These are phyloP conservation scores for Anthracocystis setariae DNA, from an alignment of 1,284 basidiomycete genomes.

Conservation along the genomic window DNA sequence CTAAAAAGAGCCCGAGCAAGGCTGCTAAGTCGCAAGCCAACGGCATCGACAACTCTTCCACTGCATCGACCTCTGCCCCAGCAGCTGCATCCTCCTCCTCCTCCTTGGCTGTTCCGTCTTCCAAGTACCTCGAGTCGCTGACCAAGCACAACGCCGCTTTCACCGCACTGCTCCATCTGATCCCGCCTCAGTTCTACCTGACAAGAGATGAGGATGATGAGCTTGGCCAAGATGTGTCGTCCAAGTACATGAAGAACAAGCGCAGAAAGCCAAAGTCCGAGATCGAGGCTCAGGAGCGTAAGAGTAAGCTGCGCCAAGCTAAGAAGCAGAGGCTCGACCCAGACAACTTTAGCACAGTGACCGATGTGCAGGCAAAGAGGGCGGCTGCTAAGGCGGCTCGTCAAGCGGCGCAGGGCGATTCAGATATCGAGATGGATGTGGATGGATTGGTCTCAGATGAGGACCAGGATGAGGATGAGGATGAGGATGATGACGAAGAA, in stretches of 20 bases:
- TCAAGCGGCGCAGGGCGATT: slow-evolving; percentile 34
- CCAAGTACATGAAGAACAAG: slow-evolving; percentile 65
- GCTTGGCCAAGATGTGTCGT: slow-evolving; percentile 39
- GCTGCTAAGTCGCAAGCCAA: slow-evolving; percentile 10
- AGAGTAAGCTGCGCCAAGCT: slow-evolving; percentile 48
- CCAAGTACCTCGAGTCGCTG: slow-evolving; percentile 47
- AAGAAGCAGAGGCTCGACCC: slow-evolving; percentile 63
- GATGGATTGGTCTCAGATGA: slow-evolving; percentile 41
- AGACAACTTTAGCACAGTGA: slow-evolving; percentile 56
- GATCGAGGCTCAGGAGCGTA: slow-evolving; percentile 56
- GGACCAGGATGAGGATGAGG: slow-evolving; percentile 30
- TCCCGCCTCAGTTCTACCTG: slow-evolving; percentile 64
- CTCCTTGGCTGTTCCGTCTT: background rate
- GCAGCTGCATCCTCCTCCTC: slow-evolving; percentile 15
- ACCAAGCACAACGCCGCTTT: slow-evolving; percentile 57
- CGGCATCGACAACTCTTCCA: slow-evolving; percentile 10
- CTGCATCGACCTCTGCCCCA: slow-evolving; percentile 22
- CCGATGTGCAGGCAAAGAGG: slow-evolving; percentile 56
- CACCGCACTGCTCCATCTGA: slow-evolving; percentile 54
- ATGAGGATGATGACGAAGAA: slow-evolving; percentile 39
- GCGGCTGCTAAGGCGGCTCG: slow-evolving; percentile 43
- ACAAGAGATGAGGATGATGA: slow-evolving; percentile 45
- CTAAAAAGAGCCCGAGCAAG: slow-evolving; percentile 25
- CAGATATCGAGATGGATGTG: slow-evolving; percentile 47
- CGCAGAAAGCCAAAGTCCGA: slow-evolving; percentile 62